phyloP scores from a whole-genome alignment of 2,329 filamentous ascomycete species.

The Paracorniculantispora psalliotae region DNA sequence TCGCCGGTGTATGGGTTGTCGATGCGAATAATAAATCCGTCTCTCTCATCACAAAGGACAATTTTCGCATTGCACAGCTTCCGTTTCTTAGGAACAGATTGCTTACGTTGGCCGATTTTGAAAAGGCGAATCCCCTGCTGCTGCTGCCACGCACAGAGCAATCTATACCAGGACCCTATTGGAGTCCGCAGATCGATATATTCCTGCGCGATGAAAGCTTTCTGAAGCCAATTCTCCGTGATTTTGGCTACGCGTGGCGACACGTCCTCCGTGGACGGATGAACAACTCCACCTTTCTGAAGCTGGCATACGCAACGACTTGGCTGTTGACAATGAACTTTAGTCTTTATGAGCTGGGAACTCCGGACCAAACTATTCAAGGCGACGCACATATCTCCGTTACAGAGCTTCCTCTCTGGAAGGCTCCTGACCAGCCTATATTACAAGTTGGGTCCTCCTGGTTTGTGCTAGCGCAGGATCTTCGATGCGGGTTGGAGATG shows the following conservation, averaged over 20 bases:
- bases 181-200: background rate
- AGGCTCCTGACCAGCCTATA: constrained; percentile 13
- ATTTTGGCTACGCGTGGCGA: constrained; percentile 20
- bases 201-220: constrained; percentile 12
- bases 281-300: constrained; percentile 17
- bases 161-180: background rate
- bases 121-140: background rate
- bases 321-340: constrained; percentile 18
- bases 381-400: background rate
- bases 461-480: constrained; percentile 17
- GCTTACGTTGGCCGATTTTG: background rate
- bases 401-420: background rate
- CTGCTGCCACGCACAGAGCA: background rate
- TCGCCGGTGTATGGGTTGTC: background rate
- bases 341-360: constrained; percentile 10
- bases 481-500: constrained; percentile 15
- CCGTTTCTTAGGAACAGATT: background rate
- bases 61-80: background rate
- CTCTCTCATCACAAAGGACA: background rate
- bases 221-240: constrained; percentile 14
- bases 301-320: constrained; percentile 17
- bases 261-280: constrained; percentile 18
- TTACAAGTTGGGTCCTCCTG: constrained; percentile 17
- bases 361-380: background rate
- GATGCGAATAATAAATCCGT: background rate